Conservation (phyloP, 108 stramenopile genomes). For the Hondaea fermentalgiana region DNA sequence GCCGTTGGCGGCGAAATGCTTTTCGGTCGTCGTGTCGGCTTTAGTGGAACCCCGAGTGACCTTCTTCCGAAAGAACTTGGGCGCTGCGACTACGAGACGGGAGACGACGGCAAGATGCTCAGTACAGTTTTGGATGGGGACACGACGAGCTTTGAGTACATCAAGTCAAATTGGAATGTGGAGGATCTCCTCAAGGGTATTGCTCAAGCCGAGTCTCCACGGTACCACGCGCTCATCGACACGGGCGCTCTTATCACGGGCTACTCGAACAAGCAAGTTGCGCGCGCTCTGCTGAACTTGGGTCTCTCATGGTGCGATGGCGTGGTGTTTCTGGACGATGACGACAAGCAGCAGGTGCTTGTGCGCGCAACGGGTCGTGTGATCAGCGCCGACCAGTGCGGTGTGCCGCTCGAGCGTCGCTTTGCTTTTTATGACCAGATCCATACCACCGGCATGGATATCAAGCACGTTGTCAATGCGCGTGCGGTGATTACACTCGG, state of each 20-base stretch:
- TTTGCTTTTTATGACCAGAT: conserved; percentile 57
- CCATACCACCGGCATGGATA: conserved; percentile 48
- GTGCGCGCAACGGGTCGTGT: conserved; percentile 26
- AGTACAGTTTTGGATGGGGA: background rate
- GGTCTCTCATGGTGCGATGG: conserved; percentile 40
- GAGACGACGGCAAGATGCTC: conserved; percentile 27
- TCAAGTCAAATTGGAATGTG: conserved; percentile 41
- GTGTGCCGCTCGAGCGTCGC: conserved; percentile 38
- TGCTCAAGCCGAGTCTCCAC: conserved; percentile 28
- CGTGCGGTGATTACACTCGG: conserved; percentile 22
- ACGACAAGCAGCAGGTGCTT: conserved; percentile 26
- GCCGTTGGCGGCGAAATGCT: background rate
- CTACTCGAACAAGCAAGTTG: conserved; percentile 25
- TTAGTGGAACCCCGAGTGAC: conserved; percentile 25
- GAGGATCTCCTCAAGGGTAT: conserved; percentile 23
- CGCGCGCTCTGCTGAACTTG: conserved; percentile 23
- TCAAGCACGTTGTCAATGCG: conserved; percentile 25
- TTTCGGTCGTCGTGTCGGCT: background rate
- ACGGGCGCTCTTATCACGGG: conserved; percentile 52
- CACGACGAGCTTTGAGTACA: conserved; percentile 22
- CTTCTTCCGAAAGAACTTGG: conserved; percentile 21
- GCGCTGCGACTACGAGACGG: conserved; percentile 32
- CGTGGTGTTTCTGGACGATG: conserved; percentile 48
- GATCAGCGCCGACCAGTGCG: conserved; percentile 39
- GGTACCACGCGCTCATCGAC: conserved; percentile 49